phyloP scores from a whole-genome alignment of 306 rosid genomes.

The Crataegus laevigata region DNA sequence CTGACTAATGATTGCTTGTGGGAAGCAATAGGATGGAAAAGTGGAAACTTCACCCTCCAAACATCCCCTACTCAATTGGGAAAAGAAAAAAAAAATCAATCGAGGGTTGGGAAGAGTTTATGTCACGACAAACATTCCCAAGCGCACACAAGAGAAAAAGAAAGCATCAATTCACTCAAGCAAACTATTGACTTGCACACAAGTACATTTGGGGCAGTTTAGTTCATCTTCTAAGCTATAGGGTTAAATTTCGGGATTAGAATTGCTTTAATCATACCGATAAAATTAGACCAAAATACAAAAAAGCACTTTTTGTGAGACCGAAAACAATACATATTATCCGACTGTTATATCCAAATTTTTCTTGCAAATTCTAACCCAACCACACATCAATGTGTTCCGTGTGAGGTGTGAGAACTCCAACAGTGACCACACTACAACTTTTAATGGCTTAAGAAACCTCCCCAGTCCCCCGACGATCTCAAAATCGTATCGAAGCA shows the following conservation, averaged over 20 bases:
- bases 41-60: background rate
- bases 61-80: no score
- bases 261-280: no score
- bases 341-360: rapidly evolving
- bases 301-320: rapidly evolving
- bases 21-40: background rate
- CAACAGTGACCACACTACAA: background rate
- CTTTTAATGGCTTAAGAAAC: background rate
- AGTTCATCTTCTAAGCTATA: no score
- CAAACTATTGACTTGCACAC: background rate
- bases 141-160: background rate
- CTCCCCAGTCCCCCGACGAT: background rate
- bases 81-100: no score
- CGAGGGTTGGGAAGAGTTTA: background rate
- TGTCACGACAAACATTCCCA: background rate
- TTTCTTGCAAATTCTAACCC: no score
- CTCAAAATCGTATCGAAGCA: background rate
- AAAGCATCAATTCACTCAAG: background rate
- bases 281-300: rapidly evolving
- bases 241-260: no score
- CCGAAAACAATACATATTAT: rapidly evolving
- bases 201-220: background rate
- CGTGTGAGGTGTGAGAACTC: background rate
- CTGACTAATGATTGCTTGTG: no score
- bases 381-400: background rate